phyloP scores from a whole-genome alignment of 164 flowering plant genomes.

The Annona cherimola region DNA sequence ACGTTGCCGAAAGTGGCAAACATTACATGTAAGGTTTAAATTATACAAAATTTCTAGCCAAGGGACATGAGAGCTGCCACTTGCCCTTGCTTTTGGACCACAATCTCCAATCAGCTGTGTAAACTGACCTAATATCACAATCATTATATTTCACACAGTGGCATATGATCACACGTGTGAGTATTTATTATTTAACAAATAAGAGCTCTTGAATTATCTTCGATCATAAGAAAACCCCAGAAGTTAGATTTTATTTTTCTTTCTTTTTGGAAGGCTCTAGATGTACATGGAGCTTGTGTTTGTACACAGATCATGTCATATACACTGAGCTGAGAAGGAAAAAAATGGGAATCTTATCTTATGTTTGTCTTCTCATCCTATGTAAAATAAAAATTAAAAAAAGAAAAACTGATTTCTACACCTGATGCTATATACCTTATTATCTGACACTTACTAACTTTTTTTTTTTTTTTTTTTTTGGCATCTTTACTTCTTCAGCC shows the following conservation, averaged over 20 bases:
- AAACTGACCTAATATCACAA: too few species aligned
- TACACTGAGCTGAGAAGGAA: conserved; percentile 1
- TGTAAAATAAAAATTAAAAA: neutral
- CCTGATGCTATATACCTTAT: neutral
- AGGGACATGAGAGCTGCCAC: too few species aligned
- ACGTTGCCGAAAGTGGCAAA: too few species aligned
- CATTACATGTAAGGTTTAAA: too few species aligned
- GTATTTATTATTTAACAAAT: neutral
- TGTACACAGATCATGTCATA: conserved; percentile 11
- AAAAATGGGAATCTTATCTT: neutral
- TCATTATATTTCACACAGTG: neutral
- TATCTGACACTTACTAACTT: neutral
- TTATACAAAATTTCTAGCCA: too few species aligned
- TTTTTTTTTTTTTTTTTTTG: neutral
- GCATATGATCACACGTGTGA: neutral
- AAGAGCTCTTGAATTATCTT: neutral
- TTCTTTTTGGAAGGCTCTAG: conserved; percentile 6
- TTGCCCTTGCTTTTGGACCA: too few species aligned
- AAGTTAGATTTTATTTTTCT: neutral
- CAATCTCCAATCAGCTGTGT: too few species aligned
- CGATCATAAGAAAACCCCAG: neutral
- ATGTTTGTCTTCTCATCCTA: neutral
- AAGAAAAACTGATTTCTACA: neutral
- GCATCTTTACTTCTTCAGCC: conserved; percentile 7
- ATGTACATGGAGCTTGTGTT: conserved; percentile 6